A percentile compares a stretch with the other conserved stretches of the same genome.
These are phyloP conservation scores for Clitopilus passeckerianus DNA, from an alignment of 768 basidiomycete species.

Conservation along the genomic window DNA sequence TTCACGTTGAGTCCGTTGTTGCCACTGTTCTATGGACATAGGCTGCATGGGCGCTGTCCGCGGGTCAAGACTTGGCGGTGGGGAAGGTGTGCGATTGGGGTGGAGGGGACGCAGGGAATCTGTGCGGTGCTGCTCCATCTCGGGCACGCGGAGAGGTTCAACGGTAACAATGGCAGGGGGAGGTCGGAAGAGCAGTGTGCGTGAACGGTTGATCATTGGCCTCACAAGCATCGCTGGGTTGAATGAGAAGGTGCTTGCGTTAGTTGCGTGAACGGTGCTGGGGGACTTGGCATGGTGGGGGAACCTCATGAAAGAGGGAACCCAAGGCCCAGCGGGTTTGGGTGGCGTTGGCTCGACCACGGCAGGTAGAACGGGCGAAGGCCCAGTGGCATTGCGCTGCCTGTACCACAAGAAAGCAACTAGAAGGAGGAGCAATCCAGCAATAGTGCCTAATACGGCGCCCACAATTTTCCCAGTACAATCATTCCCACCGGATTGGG, in stretches of 20 bases:
- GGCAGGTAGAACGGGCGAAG: not conserved
- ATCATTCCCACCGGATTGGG: not conserved
- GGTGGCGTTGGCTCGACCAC: not conserved
- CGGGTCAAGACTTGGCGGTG: slow-evolving; percentile 3
- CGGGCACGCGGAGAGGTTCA: slow-evolving; percentile 11
- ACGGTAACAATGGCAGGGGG: slow-evolving; percentile 7
- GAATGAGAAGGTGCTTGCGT: slow-evolving; percentile 17
- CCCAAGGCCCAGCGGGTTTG: not conserved
- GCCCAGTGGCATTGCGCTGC: slow-evolving; percentile 11
- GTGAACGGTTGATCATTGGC: slow-evolving; percentile 5
- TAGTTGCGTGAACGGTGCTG: not conserved
- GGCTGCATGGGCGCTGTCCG: slow-evolving; percentile 8
- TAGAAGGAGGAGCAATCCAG: slow-evolving; percentile 15
- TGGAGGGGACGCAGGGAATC: slow-evolving; percentile 7
- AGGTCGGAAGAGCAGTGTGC: slow-evolving; percentile 1
- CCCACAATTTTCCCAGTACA: slow-evolving; percentile 20
- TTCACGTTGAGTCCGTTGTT: slow-evolving; percentile 19
- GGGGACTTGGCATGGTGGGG: not conserved
- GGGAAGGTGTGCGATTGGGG: slow-evolving; percentile 9
- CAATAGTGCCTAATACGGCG: slow-evolving; percentile 20
- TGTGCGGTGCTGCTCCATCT: slow-evolving; percentile 7
- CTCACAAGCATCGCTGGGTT: slow-evolving; percentile 22
- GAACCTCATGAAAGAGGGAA: not conserved
- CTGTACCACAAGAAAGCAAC: slow-evolving; percentile 16
- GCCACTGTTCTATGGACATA: slow-evolving; percentile 24